Conservation (phyloP, 306 rosid species). For the Casuarina equisetifolia region DNA sequence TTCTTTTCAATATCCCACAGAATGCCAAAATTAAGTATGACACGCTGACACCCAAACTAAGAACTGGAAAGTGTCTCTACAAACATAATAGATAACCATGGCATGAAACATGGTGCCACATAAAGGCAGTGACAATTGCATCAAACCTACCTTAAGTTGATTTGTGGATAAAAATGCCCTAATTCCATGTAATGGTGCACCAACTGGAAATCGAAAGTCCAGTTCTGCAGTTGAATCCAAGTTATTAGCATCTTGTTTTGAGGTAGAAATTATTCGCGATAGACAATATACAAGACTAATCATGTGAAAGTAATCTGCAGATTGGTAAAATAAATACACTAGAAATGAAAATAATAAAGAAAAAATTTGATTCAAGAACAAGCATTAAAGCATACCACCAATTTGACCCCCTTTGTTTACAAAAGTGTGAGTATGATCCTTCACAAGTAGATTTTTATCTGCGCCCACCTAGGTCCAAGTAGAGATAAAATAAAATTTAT, state of each 20-base stretch:
- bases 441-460: constrained; percentile 77
- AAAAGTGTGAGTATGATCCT: constrained; percentile 96
- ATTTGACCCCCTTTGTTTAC: constrained; percentile 93
- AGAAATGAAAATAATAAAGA: neutral
- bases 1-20: neutral
- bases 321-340: constrained; percentile 4
- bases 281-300: constrained; percentile 17
- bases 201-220: constrained; percentile 90
- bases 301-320: constrained; percentile 2
- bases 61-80: neutral
- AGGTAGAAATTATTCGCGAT: neutral
- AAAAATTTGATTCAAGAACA: constrained; percentile 18
- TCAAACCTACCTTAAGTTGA: constrained; percentile 68
- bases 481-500: constrained; percentile 23
- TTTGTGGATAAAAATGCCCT: constrained; percentile 90
- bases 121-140: constrained; percentile 11
- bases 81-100: constrained; percentile 15
- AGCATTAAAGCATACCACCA: constrained; percentile 64
- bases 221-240: constrained; percentile 67
- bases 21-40: neutral
- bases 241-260: constrained; percentile 21
- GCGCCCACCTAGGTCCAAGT: constrained; percentile 78
- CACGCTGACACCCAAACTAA: neutral
- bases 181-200: constrained; percentile 95
- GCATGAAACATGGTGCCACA: constrained; percentile 12